Base-by-base conservation (phyloP, 1,284 basidiomycete genomes). In the Coniferiporia sulphurascens region DNA sequence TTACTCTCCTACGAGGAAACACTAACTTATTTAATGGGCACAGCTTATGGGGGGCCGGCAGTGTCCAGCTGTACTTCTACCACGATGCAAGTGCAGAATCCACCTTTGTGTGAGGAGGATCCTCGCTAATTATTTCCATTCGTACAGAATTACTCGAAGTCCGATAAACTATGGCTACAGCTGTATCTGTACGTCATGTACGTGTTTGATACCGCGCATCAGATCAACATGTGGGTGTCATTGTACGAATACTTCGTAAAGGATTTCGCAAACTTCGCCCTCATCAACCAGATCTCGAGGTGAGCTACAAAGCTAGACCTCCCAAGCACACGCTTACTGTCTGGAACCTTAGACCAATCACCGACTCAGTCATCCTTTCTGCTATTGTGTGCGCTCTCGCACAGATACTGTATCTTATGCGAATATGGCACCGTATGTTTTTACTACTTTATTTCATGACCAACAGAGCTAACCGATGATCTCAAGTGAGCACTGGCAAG, bases 401-500 rank as follows among this genome's bases (percentile, higher is more conserved):
- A 5, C 52, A 53, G 38, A 2, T n/a, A 8, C 38, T 53, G 19
- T 27, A 43, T 27, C 2, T 53, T 9, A 12, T 38, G 7, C 52
- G 52, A 6, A 21, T 43, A 3, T 53, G 52, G 52, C 43, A 44
- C 9, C 36, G 52, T 53, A 35, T 27, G 36, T 38, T 1, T 52
- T 15, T 7, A 4, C 34, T 22, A 5, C 51, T 35, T 51, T n/a
- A 3, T 4, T n/a, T n/a, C 8, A 46, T 9, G 19, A 3, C 6
- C 44, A 46, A 8, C 17, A 3, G 3, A 19, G 5, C 27, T 27
- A 27, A 41, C 15, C n/a, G n/a, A 3, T 8, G 38, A 12, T 41
- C 19, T 46, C 22, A 10, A 58, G 56, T 58, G 22, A 58, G n/a
- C n/a, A n/a, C n/a, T n/a, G n/a, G 56, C 38, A 58, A 58, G 17